Conservation (phyloP, 2,329 filamentous ascomycete genomes). For the Ceratocystis colombiana region DNA sequence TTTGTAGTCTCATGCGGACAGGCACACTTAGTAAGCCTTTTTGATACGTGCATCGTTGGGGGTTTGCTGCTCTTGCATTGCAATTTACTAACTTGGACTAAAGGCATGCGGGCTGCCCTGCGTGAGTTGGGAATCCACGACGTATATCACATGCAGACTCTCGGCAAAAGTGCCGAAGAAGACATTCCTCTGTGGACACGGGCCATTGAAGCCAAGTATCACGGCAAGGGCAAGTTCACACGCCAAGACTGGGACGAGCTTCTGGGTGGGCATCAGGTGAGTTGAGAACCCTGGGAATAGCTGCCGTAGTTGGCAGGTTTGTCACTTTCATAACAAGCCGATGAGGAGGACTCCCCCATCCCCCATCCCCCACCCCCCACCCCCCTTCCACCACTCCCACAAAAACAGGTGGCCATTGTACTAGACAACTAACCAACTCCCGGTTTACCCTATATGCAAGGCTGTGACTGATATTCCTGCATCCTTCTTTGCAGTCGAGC, state of each 20-base stretch:
- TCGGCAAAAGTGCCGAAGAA: slow-evolving; percentile 19
- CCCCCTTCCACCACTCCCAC: not conserved
- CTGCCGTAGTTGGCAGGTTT: no score
- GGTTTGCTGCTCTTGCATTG: not conserved
- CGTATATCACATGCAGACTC: slow-evolving; percentile 34
- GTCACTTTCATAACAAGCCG: no score
- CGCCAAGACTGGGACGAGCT: slow-evolving; percentile 39
- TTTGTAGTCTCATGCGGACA: slow-evolving; percentile 35
- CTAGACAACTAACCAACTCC: slow-evolving; percentile 26
- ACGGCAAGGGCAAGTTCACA: slow-evolving; percentile 29
- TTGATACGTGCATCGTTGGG: not conserved
- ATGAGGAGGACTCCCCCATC: no score
- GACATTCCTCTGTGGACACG: slow-evolving; percentile 28
- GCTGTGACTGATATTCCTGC: slow-evolving; percentile 48
- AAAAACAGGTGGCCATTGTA: not conserved
- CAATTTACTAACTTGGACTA: not conserved
- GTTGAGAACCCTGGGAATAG: not conserved
- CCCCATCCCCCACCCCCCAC: no score
- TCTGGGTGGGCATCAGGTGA: slow-evolving; percentile 36
- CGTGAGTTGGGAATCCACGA: slow-evolving; percentile 34
- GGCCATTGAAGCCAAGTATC: slow-evolving; percentile 29
- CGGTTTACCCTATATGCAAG: slow-evolving; percentile 36
- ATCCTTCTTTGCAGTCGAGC: slow-evolving; percentile 39
- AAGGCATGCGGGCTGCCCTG: slow-evolving; percentile 33
- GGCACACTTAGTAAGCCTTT: slow-evolving; percentile 33